These are phyloP conservation scores for Leucosporidium scottii DNA, from an alignment of 768 basidiomycete genomes.

Conservation along the genomic window DNA sequence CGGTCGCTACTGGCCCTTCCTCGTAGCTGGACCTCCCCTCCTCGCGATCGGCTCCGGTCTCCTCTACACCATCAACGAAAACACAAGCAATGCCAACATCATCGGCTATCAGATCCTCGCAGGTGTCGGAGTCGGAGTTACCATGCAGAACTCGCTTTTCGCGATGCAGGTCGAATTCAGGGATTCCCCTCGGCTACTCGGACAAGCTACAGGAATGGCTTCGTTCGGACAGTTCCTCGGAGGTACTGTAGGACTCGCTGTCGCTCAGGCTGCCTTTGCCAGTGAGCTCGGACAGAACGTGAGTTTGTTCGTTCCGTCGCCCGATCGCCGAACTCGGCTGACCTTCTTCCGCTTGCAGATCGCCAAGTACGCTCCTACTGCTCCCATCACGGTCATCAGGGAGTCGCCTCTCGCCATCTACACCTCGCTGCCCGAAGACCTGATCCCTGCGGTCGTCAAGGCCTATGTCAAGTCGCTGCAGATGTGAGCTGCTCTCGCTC, in stretches of 20 bases:
- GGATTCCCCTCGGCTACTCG: constrained; percentile 35
- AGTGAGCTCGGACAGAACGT: constrained; percentile 39
- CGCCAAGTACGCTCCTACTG: constrained; percentile 36
- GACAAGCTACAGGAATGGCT: constrained; percentile 37
- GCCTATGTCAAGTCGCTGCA: constrained; percentile 33
- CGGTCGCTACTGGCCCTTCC: constrained; percentile 44
- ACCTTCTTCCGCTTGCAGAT: constrained; percentile 24
- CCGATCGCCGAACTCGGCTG: too few relatives aligned
- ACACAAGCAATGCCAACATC: constrained; percentile 26
- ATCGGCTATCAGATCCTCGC: constrained; percentile 44
- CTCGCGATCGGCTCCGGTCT: constrained; percentile 43
- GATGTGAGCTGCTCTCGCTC: background rate
- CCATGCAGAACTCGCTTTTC: constrained; percentile 22
- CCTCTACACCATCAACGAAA: constrained; percentile 31
- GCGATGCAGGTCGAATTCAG: constrained; percentile 36
- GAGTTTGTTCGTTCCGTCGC: too few relatives aligned
- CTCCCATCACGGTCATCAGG: constrained; percentile 34
- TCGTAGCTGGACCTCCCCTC: constrained; percentile 42
- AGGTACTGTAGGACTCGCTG: constrained; percentile 41
- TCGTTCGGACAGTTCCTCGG: constrained; percentile 34
- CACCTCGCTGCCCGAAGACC: constrained; percentile 34
- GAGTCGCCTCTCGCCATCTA: constrained; percentile 36
- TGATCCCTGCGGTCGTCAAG: constrained; percentile 14
- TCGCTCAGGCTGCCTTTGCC: constrained; percentile 42
- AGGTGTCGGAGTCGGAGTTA: constrained; percentile 43